A percentile compares a stretch with the other conserved stretches of the same genome.
Conservation (phyloP, 2,329 filamentous ascomycete species). For the Sporothrix luriei region DNA sequence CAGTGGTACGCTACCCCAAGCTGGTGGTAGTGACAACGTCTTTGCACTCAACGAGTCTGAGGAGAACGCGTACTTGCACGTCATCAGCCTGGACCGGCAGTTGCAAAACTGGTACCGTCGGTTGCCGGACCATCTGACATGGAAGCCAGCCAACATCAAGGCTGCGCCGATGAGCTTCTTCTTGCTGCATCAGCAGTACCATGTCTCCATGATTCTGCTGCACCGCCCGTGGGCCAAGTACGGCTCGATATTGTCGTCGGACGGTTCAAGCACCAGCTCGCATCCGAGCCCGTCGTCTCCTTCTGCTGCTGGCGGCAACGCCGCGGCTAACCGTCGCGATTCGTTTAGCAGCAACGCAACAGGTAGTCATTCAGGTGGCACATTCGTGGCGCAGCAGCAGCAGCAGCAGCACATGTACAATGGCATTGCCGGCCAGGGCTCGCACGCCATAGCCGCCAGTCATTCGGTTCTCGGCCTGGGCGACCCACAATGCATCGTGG, state of each 20-base stretch:
- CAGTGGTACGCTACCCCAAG: neutral
- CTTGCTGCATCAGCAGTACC: conserved; percentile 59
- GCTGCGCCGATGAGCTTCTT: conserved; percentile 56
- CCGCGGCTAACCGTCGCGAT: conserved; percentile 24
- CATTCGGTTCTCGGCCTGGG: conserved; percentile 39
- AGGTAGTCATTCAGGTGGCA: conserved; percentile 4
- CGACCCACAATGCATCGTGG: conserved; percentile 44
- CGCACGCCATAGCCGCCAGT: conserved; percentile 30
- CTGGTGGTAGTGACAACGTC: conserved; percentile 40
- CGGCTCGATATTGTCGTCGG: conserved; percentile 44
- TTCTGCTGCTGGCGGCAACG: neutral
- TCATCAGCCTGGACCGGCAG: conserved; percentile 56
- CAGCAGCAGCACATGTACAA: conserved; percentile 22
- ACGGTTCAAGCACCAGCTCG: conserved; percentile 42
- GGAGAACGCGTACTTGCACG: conserved; percentile 53
- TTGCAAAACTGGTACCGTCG: conserved; percentile 58
- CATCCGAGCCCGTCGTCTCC: conserved; percentile 40
- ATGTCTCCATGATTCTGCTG: conserved; percentile 55
- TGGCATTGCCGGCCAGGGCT: conserved; percentile 1
- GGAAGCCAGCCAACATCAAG: conserved; percentile 55
- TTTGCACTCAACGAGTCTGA: conserved; percentile 44
- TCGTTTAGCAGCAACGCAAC: conserved; percentile 25
- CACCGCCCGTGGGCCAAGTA: conserved; percentile 59
- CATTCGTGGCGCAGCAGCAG: conserved; percentile 8
- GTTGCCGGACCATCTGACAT: conserved; percentile 53